Base-by-base conservation (phyloP, 768 basidiomycete species). In the Cystofilobasidium capitatum region DNA sequence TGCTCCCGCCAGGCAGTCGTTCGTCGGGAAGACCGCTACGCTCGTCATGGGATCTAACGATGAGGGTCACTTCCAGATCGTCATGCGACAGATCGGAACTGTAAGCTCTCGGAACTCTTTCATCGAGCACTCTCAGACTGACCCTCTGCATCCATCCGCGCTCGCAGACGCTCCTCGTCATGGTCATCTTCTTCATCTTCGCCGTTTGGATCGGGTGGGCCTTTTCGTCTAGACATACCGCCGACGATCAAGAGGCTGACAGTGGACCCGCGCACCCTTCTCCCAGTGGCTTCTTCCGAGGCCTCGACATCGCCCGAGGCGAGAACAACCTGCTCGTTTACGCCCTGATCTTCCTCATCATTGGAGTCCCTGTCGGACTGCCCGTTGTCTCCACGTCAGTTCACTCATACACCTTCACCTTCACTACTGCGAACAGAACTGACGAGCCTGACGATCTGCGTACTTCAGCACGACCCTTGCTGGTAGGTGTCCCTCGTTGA, bases 281-380 rank as follows among this genome's bases (percentile, higher is more conserved):
- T n/a, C n/a, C n/a, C n/a, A n/a, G n/a, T 58, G 16, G 29, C 37
- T 71, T 70, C 68, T 73, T 66, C 65, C 69, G 76, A 24, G 70
- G 73, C 31, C 70, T 79, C 54, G 70, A 71, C n/a, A 79, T 81
- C 63, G 75, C 81, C 22, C 66, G 71, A 6, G 64, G 62, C n/a
- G 75, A 77, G n/a, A 81, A 81, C 75, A 81, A 80, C 71, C 58
- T 82, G 29, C 77, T 82, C 58, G 77, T 79, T 54, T 81, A 80
- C 70, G 76, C 79, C 5, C 74, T 80, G 16, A 77, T 79, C 33
- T 79, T 80, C 74, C 72, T 81, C 29, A 81, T 81, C 64, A 80
- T 80, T 69, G 80, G 80, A 71, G 80, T 81, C 3, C 81, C 81
- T 16, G 81, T 82, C 69, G 81, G 81, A 71, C 74, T 82, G 1